Evolutionary conservation across 768 basidiomycete species (phyloP), one percentile per base, ranked within the genome.

Genomic region (Hypholoma fasciculare): DNA sequence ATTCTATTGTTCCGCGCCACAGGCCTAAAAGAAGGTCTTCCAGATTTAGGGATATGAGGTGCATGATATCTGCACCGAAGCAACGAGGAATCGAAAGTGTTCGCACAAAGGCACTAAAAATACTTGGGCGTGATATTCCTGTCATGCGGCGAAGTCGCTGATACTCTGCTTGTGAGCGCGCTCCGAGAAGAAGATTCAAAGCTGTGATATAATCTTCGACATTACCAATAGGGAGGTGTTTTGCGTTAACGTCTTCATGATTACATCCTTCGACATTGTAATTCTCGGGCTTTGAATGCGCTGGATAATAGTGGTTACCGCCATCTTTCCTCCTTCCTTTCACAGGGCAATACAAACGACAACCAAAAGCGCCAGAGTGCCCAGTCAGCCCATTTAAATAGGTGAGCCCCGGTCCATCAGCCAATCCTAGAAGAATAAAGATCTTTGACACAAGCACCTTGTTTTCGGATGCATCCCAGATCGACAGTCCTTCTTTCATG

Each of bases 11-110:
- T 50, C 67, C 67, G 63, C 71, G 56, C 77, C 74, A 59, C 58
- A 74, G n/a, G 40, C 51, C 4, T 54, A 80, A 2, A 48, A 79
- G 36, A 8, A 79, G 67, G 37, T 78, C 75, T 14, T 74, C 72
- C 54, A 79, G 70, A 19, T 67, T 69, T 52, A 75, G 58, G 13
- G 60, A 58, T 14, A 67, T 13, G 1, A 75, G 66, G 56, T 79
- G 75, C 77, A 81, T 81, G 0, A 72, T n/a, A 56, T 81, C 77
- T 1, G 69, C 61, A 0, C 66, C 59, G 57, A 78, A 78, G 34
- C 64, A 69, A 0, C 52, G 46, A 0, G 76, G 76, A 11, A 76
- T 49, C 0, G 65, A 63, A 9, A 79, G 65, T 0, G 54, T 68
- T 12, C 34, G 54, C 0, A 38, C 16, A 13, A 81, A 64, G 1